Evolutionary conservation across 2,329 filamentous ascomycete genomes (phyloP).

Genomic region (Lizonia empirigonia): DNA sequence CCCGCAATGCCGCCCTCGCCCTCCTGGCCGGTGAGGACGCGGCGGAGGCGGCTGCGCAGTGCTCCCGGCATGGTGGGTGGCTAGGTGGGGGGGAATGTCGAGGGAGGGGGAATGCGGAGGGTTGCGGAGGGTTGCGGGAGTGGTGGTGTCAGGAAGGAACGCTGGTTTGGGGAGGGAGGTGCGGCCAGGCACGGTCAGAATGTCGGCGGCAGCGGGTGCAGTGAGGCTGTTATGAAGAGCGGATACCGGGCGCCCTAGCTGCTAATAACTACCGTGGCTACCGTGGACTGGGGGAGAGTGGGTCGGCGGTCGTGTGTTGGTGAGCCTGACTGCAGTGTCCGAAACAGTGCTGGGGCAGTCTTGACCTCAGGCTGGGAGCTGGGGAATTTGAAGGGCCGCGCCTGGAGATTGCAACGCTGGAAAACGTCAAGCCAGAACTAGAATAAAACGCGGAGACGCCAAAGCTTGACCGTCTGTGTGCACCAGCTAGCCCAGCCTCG

Average conservation of each 20-base stretch:
- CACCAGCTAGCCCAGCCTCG: conserved; percentile 11
- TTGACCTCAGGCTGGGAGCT: conserved; percentile 7
- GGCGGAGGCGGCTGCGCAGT: conserved; percentile 54
- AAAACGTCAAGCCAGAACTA: conserved; percentile 22
- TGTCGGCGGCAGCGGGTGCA: conserved; percentile 25
- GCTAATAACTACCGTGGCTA: conserved; percentile 7
- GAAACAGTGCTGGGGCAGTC: conserved; percentile 14
- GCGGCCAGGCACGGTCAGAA: conserved; percentile 17
- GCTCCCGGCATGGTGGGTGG: conserved; percentile 47
- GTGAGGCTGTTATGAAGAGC: conserved; percentile 28
- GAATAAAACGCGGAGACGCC: conserved; percentile 36
- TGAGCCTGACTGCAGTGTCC: conserved; percentile 10
- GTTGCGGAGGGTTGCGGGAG: not conserved
- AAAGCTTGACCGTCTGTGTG: conserved; percentile 18
- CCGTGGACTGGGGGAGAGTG: conserved; percentile 14
- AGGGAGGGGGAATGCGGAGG: not conserved
- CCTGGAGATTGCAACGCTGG: conserved; percentile 17
- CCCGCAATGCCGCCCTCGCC: conserved; percentile 31
- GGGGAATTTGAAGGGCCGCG: conserved; percentile 11
- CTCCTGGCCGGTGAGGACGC: conserved; percentile 49
- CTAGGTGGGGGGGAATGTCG: conserved; percentile 1
- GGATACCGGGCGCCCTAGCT: conserved; percentile 13
- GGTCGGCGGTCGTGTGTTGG: conserved; percentile 12
- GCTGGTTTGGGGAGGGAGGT: conserved; percentile 10
- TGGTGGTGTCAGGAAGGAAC: conserved; percentile 1